Base-by-base conservation (phyloP, 345 rosid genomes). In the Eucalyptus curtisii region DNA sequence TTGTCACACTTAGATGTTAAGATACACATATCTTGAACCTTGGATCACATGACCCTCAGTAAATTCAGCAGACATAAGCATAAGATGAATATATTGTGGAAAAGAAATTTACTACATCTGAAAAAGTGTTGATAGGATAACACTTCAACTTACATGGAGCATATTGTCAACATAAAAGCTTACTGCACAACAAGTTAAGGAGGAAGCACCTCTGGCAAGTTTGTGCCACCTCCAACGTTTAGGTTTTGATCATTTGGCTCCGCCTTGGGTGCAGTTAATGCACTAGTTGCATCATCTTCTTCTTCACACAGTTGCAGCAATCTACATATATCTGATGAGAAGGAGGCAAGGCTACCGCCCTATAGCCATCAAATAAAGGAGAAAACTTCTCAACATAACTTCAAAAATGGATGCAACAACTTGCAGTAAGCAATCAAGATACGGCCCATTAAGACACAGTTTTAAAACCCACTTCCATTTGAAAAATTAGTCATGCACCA, bases 271-370 rank as follows among this genome's bases (percentile, higher is more conserved):
- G 95, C 93, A 89, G 96, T 94, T 88, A 97, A 91, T 40, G 94
- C 90, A 92, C 99, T 98, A 86, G 98, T 95, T 20, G 99, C 99
- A 92, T 97, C 99, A 92, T 98, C 99, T 93, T 98, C 98, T 92
- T 98, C 99, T 91, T 97, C 99, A 61, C 96, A 92, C 33, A 96
- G 97, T 92, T 97, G 98, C 91, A 98, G 91, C 90, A 98, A 92
- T 90, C 99, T 95, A 89, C 97, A 95, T 89, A 97, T 97, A 90
- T 98, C 99, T 1, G 99, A 89, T 15, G 99, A 95, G 95, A 98
- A 98, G 55, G 98, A 94, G 40, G 95, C 97, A 59, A 95, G 91
- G 92, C 96, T 95, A 87, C 94, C 99, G 88, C 98, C 99, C 98
- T 97, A 92, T 66, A 80, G 68, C 53, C 86, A 89, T 25, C 87